Conservation (phyloP, 2,329 filamentous ascomycete genomes). For the Neocatenulostroma microsporum region DNA sequence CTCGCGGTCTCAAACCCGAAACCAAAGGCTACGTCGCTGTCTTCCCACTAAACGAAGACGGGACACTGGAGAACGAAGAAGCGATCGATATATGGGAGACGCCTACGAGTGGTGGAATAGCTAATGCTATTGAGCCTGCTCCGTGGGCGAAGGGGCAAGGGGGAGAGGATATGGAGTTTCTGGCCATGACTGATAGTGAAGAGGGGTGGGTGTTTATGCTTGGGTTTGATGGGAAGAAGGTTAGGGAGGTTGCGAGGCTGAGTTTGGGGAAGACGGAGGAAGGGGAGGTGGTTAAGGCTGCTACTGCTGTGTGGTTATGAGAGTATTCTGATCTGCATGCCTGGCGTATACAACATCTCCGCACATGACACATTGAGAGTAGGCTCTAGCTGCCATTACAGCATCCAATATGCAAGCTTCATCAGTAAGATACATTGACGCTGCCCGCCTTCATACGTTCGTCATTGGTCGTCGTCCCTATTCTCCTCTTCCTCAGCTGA, state of each 20-base stretch:
- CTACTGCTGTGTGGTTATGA: slow-evolving; percentile 30
- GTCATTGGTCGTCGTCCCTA: no score
- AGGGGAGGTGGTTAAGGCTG: slow-evolving; percentile 24
- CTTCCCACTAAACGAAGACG: slow-evolving; percentile 20
- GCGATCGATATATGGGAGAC: slow-evolving; percentile 29
- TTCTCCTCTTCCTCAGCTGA: no score
- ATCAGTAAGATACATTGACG: no score
- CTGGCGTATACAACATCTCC: no score
- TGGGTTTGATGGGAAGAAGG: slow-evolving; percentile 25
- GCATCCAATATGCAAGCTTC: no score
- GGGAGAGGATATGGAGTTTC: slow-evolving; percentile 19
- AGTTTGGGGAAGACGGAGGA: slow-evolving; percentile 25
- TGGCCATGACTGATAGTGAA: slow-evolving; percentile 30
- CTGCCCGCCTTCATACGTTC: no score
- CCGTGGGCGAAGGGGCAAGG: slow-evolving; percentile 16
- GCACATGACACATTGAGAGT: no score
- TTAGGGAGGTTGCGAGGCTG: slow-evolving; percentile 24
- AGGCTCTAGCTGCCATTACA: no score
- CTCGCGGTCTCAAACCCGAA: slow-evolving; percentile 24
- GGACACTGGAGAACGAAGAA: slow-evolving; percentile 19
- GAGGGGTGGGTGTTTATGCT: slow-evolving; percentile 28
- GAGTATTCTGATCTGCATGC: no score
- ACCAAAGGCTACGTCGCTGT: slow-evolving; percentile 29
- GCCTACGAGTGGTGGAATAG: slow-evolving; percentile 29
- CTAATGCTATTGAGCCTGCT: slow-evolving; percentile 30